Base-by-base conservation (phyloP, 352 stramenopile species). In the Elongisporangium anandrum region DNA sequence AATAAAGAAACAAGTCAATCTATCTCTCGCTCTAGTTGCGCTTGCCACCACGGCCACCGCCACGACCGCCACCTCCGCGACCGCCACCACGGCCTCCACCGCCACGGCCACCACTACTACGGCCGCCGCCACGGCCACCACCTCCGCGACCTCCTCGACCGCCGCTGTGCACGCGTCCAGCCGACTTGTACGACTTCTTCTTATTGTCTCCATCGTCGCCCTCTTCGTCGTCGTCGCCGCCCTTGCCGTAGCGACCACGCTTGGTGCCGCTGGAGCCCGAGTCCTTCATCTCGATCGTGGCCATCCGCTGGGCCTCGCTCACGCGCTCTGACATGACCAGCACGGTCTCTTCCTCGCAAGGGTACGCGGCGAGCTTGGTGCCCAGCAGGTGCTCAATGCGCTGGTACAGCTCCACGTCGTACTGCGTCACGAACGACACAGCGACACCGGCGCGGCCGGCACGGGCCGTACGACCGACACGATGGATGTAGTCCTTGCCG, bases 401-500 rank as follows among this genome's bases (percentile, higher is more conserved):
- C 72, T 99, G 97, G 81, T 99, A 99, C 24, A 99, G 76, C 82
- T 99, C 97, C 1, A 99, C 93, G 74, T 99, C 97, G 77, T 99
- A 96, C 79, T 99, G 97, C 49, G 98, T 99, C 3, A 99, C 97
- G 66, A 99, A 97, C 17, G 95, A 98, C 60, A 99, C 88, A 0
- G 97, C 92, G 17, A 91, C 84, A 45, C 98, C 98, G 16, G 92
- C 90, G 50, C 92, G 76, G 47, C 98, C 98, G 38, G 97, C 97
- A 69, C 98, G 85, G 5, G 97, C 98, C 5, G 98, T 99, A 56
- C 98, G 87, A 19, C 98, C 98, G 2, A 99, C 97, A 34, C 98
- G 84, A 70, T 99, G 97, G 65, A 99, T 98, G 75, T 99, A 99
- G 73, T 99, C 96, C 72, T 99, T 99, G 22, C 94, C 96, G 72